Evolutionary conservation across 1,284 basidiomycete species (phyloP), one percentile per base, ranked within the genome.

Genomic region (Malassezia caprae): DNA sequence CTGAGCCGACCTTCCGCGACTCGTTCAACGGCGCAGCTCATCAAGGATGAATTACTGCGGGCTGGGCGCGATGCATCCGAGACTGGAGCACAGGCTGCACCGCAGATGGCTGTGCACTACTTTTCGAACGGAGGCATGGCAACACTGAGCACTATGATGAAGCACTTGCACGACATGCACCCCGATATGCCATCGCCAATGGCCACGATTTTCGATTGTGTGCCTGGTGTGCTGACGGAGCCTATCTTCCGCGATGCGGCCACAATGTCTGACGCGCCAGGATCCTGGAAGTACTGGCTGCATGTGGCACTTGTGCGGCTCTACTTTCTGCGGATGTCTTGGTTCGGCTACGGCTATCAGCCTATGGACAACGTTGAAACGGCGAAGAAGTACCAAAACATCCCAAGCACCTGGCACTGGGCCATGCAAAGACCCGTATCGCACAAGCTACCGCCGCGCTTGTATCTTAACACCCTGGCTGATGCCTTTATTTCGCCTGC

Each of bases 111-210:
- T 3, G 28, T 52, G 17, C 55, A 57, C 50, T 28, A 37, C 23
- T 57, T 57, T 46, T 57, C 55, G 12, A 57, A 57, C 31, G 55
- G 55, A 6, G 55, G 55, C 13, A 11, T 57, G 4, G 35, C 40
- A 2, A 12, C 37, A n/a, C 44, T 48, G 8, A 43, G 15, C 7
- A 17, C 45, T 8, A 21, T 57, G 12, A 31, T 48, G 35, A 13
- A 41, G 32, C 30, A 24, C 23, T 24, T 42, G 32, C 23, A 34
- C n/a, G 27, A 30, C 10, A 10, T 12, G 0, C 12, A 19, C 13
- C 34, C 35, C 11, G 26, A 23, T 1, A 40, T 50, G 24, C 48
- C 48, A 4, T 10, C n/a, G 15, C 48, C 48, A 6, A 17, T 50
- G 17, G 48, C 31, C 27, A 31, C 37, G n/a, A 28, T 50, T n/a